These are phyloP conservation scores for Trichophaea hybrida DNA, from an alignment of 2,329 filamentous ascomycete species.

Conservation along the genomic window DNA sequence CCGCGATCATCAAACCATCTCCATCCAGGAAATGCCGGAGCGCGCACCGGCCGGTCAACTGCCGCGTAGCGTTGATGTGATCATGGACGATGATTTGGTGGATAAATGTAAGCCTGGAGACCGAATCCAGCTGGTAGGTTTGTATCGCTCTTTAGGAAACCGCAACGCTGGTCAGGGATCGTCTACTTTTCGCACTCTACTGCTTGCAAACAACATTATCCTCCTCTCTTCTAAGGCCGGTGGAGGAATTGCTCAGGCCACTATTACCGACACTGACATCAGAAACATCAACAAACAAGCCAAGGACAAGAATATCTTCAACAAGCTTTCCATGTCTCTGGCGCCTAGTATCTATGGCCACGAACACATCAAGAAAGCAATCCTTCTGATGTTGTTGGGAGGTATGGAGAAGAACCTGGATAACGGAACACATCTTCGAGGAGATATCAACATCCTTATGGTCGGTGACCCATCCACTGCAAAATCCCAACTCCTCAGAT, in stretches of 20 bases:
- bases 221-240: constrained; percentile 91
- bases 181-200: constrained; percentile 83
- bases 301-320: constrained; percentile 87
- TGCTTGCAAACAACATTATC: constrained; percentile 90
- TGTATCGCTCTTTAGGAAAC: constrained; percentile 87
- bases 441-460: constrained; percentile 99
- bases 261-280: constrained; percentile 91
- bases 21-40: constrained; percentile 98
- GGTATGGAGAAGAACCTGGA: constrained; percentile 98
- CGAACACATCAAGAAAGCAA: constrained; percentile 94
- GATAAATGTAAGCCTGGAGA: constrained; percentile 92
- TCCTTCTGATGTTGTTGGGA: constrained; percentile 83
- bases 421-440: constrained; percentile 92
- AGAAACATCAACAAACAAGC: constrained; percentile 96
- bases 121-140: constrained; percentile 90
- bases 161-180: constrained; percentile 81
- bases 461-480: constrained; percentile 96
- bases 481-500: constrained; percentile 93
- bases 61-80: constrained; percentile 87
- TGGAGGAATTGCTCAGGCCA: constrained; percentile 78
- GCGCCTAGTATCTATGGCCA: constrained; percentile 95
- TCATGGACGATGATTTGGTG: constrained; percentile 90
- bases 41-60: constrained; percentile 88
- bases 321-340: constrained; percentile 81
- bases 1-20: constrained; percentile 91